These are phyloP conservation scores for Tricholoma hemisulphureum DNA, from an alignment of 768 basidiomycete genomes.

Conservation along the genomic window DNA sequence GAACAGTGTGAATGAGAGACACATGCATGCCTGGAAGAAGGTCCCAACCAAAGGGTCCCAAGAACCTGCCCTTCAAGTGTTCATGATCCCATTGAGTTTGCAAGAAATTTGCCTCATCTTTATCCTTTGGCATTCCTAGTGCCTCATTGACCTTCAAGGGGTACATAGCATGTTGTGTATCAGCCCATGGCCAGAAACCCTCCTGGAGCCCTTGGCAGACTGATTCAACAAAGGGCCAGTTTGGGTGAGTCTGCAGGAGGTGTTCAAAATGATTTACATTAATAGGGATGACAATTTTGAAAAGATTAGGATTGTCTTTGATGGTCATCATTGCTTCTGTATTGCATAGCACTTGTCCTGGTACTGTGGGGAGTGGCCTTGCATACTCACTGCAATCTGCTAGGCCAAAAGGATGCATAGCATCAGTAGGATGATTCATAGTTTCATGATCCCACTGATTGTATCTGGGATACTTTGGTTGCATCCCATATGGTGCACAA, in stretches of 20 bases:
- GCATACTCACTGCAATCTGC: conserved; percentile 21
- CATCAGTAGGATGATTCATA: not conserved
- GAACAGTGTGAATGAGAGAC: conserved; percentile 9
- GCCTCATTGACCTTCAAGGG: no score
- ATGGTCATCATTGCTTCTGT: conserved; percentile 20
- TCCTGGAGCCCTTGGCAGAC: conserved; percentile 23
- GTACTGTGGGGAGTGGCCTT: conserved; percentile 13
- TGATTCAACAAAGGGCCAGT: conserved; percentile 30
- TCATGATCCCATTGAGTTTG: conserved; percentile 19
- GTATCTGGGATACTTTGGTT: conserved; percentile 12
- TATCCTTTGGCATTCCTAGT: no score
- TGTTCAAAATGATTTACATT: conserved; percentile 27
- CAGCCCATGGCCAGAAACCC: conserved; percentile 42
- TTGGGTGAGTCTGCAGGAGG: conserved; percentile 31
- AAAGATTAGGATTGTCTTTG: conserved; percentile 19
- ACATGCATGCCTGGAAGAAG: conserved; percentile 37
- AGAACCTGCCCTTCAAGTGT: no score
- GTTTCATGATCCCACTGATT: conserved; percentile 12
- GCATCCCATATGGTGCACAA: conserved; percentile 8
- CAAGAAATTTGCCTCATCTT: conserved; percentile 12
- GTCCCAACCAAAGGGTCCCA: no score
- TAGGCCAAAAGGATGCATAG: not conserved
- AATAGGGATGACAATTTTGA: conserved; percentile 35
- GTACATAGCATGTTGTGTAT: no score
- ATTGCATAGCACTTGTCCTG: conserved; percentile 16